These are phyloP conservation scores for Geum urbanum DNA, from an alignment of 306 rosid genomes.

Conservation along the genomic window DNA sequence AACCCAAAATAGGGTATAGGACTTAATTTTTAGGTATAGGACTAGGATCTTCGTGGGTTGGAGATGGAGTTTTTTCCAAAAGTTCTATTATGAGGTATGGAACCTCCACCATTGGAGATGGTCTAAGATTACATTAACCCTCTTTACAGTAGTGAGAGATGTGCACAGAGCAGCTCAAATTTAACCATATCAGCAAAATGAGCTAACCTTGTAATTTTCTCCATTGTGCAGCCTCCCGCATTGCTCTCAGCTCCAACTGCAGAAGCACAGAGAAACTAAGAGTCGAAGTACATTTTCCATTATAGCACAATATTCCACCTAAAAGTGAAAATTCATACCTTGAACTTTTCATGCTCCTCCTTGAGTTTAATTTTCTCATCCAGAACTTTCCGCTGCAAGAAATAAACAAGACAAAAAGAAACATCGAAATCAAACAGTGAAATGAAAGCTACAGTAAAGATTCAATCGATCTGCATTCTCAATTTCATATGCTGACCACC, in stretches of 20 bases:
- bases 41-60: too few relatives aligned
- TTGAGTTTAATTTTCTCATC: slow-evolving; percentile 79
- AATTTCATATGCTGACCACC: neutral
- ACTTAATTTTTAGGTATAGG: too few relatives aligned
- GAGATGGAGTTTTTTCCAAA: too few relatives aligned
- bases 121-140: neutral
- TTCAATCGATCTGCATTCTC: neutral
- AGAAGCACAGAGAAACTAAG: slow-evolving; percentile 21
- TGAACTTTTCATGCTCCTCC: slow-evolving; percentile 73
- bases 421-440: neutral
- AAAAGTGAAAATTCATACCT: slow-evolving; percentile 40
- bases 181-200: slow-evolving; percentile 11
- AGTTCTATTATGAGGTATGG: too few relatives aligned
- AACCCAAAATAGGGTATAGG: too few relatives aligned
- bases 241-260: slow-evolving; percentile 69
- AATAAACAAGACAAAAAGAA: slow-evolving; percentile 10
- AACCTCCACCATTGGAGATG: too few relatives aligned
- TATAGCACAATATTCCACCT: slow-evolving; percentile 8
- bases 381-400: slow-evolving; percentile 69
- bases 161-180: slow-evolving; percentile 9
- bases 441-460: neutral
- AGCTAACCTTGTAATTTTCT: slow-evolving; percentile 79
- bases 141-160: neutral
- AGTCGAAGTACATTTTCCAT: neutral
- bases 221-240: slow-evolving; percentile 94